These are phyloP conservation scores for Raddia guianensis DNA, from an alignment of 176 grass and related monocot genomes.

Conservation along the genomic window DNA sequence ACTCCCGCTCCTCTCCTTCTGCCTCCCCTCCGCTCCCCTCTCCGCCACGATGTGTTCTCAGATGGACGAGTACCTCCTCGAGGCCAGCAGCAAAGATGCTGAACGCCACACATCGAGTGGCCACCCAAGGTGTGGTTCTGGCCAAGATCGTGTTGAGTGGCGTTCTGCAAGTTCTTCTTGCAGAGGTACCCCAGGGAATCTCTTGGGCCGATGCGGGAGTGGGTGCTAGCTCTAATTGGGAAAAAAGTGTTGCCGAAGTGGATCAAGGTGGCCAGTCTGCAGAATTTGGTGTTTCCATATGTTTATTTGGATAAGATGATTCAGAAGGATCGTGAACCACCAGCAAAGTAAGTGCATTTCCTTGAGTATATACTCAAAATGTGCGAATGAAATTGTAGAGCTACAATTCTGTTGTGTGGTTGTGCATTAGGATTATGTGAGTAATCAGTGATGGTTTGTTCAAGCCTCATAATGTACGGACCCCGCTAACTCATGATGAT, in stretches of 20 bases:
- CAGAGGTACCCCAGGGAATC: slow-evolving; percentile 94
- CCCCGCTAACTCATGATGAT: too few species aligned
- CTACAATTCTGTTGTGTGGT: too few species aligned
- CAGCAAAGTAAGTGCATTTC: too few species aligned
- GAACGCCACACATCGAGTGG: slow-evolving; percentile 75
- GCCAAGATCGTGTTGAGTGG: slow-evolving; percentile 87
- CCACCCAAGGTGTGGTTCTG: slow-evolving; percentile 82
- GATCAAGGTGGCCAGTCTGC: slow-evolving; percentile 93
- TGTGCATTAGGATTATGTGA: too few species aligned
- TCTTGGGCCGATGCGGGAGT: slow-evolving; percentile 87
- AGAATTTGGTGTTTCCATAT: slow-evolving; percentile 95
- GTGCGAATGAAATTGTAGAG: too few species aligned
- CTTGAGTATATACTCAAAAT: too few species aligned
- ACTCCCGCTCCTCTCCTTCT: too few species aligned
- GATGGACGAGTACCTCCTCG: slow-evolving; percentile 97
- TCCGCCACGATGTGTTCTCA: slow-evolving; percentile 70
- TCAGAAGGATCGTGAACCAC: too few species aligned
- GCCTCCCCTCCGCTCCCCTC: slow-evolving; percentile 78
- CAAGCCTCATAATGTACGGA: too few species aligned
- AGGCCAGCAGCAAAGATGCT: slow-evolving; percentile 98
- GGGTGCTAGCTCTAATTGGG: slow-evolving; percentile 79
- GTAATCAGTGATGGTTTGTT: too few species aligned
- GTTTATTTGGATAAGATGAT: slow-evolving; percentile 90
- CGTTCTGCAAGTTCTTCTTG: slow-evolving; percentile 86
- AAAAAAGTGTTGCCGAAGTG: slow-evolving; percentile 75